A percentile compares a stretch with the other conserved stretches of the same genome.
Evolutionary conservation across 2,329 filamentous ascomycete genomes (phyloP).

Genomic region (Lasiodiplodia citricola): DNA sequence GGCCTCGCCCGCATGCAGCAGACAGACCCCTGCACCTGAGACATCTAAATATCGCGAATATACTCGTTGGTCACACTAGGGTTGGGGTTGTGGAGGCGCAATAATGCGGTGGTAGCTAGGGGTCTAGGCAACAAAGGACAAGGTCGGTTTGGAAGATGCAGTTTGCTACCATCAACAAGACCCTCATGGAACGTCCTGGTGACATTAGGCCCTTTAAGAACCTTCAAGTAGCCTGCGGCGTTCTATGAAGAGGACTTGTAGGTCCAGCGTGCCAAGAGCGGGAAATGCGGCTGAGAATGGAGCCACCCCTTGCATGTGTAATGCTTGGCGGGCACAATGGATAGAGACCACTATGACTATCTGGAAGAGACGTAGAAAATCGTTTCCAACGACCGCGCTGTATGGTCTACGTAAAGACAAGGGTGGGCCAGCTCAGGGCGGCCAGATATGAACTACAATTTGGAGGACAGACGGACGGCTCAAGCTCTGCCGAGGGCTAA

Average conservation of each 20-base stretch:
- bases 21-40: neutral
- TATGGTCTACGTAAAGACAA: no score
- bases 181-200: neutral
- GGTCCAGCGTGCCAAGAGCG: neutral
- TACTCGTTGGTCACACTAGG: neutral
- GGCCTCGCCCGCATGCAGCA: neutral
- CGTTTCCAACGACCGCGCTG: fast-evolving
- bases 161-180: neutral
- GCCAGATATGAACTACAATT: no score
- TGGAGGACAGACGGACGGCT: no score
- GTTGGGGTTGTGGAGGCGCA: neutral
- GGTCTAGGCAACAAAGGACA: neutral
- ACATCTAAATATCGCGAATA: neutral
- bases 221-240: neutral
- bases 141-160: neutral
- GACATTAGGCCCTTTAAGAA: neutral
- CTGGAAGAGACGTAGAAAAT: fast-evolving
- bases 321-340: neutral
- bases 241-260: neutral
- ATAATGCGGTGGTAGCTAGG: neutral
- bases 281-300: neutral
- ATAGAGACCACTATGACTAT: no score
- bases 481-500: no score
- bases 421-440: no score
- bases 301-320: neutral